Base-by-base conservation (phyloP, 176 grass and related monocot genomes). In the Thinopyrum elongatum region DNA sequence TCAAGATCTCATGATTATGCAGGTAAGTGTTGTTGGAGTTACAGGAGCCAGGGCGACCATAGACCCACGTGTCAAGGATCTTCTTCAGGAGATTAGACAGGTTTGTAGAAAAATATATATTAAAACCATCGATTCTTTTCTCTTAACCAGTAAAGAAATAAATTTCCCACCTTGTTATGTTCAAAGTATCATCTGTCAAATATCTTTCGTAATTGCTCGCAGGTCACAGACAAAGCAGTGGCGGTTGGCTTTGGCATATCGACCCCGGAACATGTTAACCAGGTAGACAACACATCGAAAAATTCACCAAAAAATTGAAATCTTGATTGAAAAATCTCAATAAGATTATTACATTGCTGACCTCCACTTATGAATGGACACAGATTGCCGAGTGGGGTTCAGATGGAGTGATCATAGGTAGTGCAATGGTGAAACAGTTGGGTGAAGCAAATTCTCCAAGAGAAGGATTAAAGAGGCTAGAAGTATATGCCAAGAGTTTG, bases 191-290 rank as follows among this genome's bases (percentile, higher is more conserved):
- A 27, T 16, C 26, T 30, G 13, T 70, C 8, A 21, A 1, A 16
- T 49, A 16, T 49, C 1, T 49, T 16, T 49, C 0, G 46, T 16
- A 4, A 22, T 9, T 19, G 33, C 5, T 11, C 10, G 14, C 33
- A 97, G 57, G 86, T 87, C 77, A 92, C 95, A 29, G 70, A 84
- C 74, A 97, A 97, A 78, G 80, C 95, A 63, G 92, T 97, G 62
- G 90, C 90, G 60, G 92, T 97, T 85, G 95, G 95, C 19, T 97
- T 97, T 82, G 92, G 95, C 44, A 94, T 97, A 85, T 97, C 95
- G 1, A 92, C 72, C 14, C 90, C 95, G 1, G 95, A 92, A 26
- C 95, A 97, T 82, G 92, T 92, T 69, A 86, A 89, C 41, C 95
- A 94, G 90, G 94, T 49, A 49, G 14, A 49, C 16, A 49, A 16